Conservation (phyloP, 2,329 filamentous ascomycete species). For the Colletotrichum endophyticum region DNA sequence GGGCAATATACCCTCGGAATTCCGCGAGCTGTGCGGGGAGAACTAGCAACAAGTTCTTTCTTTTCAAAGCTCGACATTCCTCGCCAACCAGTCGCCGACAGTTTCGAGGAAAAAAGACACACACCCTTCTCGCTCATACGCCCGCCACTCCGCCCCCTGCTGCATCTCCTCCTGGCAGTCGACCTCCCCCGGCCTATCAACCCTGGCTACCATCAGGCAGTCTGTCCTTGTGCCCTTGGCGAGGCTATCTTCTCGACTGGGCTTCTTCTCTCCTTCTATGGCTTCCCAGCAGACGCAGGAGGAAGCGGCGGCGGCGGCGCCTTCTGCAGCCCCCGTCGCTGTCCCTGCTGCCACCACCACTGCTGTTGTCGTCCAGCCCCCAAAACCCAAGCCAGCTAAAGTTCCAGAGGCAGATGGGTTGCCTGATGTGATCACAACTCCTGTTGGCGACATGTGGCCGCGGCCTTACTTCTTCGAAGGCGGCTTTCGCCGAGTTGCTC, state of each 20-base stretch:
- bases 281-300: neutral
- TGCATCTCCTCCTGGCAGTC: neutral
- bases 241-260: slow-evolving; percentile 3
- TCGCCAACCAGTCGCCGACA: neutral
- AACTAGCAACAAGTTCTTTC: neutral
- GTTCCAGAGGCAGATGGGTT: neutral
- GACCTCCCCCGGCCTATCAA: neutral
- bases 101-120: neutral
- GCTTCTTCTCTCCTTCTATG: slow-evolving; percentile 2
- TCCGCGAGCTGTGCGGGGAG: neutral
- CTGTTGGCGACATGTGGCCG: slow-evolving; percentile 49
- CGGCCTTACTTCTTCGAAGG: slow-evolving; percentile 83
- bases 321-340: neutral
- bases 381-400: neutral
- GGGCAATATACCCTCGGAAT: neutral
- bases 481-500: slow-evolving; percentile 80
- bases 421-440: slow-evolving; percentile 32
- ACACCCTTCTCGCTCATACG: neutral
- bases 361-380: neutral
- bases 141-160: no score
- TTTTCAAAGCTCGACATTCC: neutral
- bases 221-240: neutral
- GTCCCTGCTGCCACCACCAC: neutral
- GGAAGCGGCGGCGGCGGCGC: neutral
- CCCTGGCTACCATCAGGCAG: slow-evolving; percentile 11